Evolutionary conservation across 345 rosid genomes (phyloP).

Genomic region (Crucihimalaya himalaica): DNA sequence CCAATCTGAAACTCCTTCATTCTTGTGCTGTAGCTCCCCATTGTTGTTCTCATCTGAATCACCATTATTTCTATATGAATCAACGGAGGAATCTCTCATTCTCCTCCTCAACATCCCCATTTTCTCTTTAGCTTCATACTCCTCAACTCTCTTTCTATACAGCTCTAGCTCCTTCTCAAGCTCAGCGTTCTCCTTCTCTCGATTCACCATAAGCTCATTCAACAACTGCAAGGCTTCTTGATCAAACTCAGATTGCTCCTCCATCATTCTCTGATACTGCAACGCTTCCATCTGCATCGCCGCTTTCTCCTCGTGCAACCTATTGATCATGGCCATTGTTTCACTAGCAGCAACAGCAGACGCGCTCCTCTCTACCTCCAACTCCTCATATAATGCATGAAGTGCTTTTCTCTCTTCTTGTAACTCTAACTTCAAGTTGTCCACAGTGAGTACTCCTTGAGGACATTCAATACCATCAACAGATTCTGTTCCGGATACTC

Average conservation of each 20-base stretch:
- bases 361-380: constrained; percentile 96
- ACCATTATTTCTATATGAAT: constrained; percentile 53
- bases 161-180: constrained; percentile 73
- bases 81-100: constrained; percentile 58
- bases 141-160: constrained; percentile 62
- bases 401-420: constrained; percentile 68
- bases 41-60: constrained; percentile 56
- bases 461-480: constrained; percentile 58
- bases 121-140: constrained; percentile 71
- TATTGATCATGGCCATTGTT: constrained; percentile 99
- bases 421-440: constrained; percentile 64
- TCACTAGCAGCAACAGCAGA: constrained; percentile 89
- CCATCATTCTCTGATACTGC: constrained; percentile 99
- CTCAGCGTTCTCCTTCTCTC: constrained; percentile 83
- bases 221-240: constrained; percentile 94
- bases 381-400: constrained; percentile 66
- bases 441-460: constrained; percentile 58
- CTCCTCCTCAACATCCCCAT: constrained; percentile 53
- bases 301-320: constrained; percentile 97
- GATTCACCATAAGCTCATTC: constrained; percentile 78
- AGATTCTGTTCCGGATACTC: constrained; percentile 60
- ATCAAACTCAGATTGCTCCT: constrained; percentile 91
- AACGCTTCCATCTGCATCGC: constrained; percentile 99
- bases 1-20: constrained; percentile 30
- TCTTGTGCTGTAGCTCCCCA: constrained; percentile 49